Conservation (phyloP, 225 moss, liverwort and hornwort genomes). For the Marchantia paleacea region DNA sequence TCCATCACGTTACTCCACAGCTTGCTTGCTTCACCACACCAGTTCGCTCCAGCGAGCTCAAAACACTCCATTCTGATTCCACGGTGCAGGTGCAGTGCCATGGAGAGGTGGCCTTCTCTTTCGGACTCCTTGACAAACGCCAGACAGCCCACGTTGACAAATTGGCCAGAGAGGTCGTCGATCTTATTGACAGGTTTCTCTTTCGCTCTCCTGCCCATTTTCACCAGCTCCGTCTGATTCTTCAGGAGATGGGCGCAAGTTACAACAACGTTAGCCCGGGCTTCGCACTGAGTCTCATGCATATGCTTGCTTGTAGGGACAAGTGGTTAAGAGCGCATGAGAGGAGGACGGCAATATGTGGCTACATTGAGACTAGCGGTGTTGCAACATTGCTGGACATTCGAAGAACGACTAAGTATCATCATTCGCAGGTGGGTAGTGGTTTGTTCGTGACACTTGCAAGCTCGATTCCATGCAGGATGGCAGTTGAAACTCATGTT, state of each 20-base stretch:
- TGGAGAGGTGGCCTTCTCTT: slow-evolving; percentile 67
- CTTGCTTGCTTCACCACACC: not conserved
- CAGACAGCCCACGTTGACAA: slow-evolving; percentile 62
- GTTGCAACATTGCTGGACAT: slow-evolving; percentile 82
- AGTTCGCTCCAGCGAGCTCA: not conserved
- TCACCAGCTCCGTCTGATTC: no score
- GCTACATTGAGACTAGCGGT: slow-evolving; percentile 73
- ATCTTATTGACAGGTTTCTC: slow-evolving; percentile 70
- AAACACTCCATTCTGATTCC: not conserved
- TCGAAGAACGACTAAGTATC: slow-evolving; percentile 70
- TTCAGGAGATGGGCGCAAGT: no score
- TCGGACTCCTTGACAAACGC: slow-evolving; percentile 83
- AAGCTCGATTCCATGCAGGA: not conserved
- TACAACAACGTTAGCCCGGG: not conserved
- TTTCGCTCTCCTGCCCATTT: not conserved
- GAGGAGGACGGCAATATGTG: slow-evolving; percentile 62
- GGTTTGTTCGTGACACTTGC: not conserved
- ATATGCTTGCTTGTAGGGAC: slow-evolving; percentile 37
- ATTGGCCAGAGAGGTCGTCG: slow-evolving; percentile 59
- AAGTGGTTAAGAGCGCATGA: slow-evolving; percentile 72
- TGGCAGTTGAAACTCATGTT: no score
- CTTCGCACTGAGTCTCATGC: not conserved
- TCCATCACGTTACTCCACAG: not conserved
- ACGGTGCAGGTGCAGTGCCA: slow-evolving; percentile 58
- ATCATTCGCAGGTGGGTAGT: slow-evolving; percentile 64